These are phyloP conservation scores for Plectranthus barbatus DNA, from an alignment of 257 asterid genomes.

Conservation along the genomic window DNA sequence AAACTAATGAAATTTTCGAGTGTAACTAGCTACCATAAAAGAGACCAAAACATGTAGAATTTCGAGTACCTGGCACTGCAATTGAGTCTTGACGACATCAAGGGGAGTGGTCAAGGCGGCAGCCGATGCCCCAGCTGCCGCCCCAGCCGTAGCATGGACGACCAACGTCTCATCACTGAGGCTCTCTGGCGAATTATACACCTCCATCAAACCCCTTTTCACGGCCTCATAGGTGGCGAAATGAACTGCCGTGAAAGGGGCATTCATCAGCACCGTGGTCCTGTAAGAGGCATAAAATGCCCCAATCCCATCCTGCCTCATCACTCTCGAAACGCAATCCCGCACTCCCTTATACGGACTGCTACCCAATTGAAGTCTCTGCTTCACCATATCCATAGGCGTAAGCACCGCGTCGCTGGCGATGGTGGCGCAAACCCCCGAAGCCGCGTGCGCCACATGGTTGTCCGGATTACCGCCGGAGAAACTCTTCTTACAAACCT, in stretches of 20 bases:
- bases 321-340: slow-evolving; percentile 72
- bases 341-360: slow-evolving; percentile 79
- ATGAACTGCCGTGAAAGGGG: slow-evolving; percentile 93
- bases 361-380: slow-evolving; percentile 76
- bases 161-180: slow-evolving; percentile 58
- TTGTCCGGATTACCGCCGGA: slow-evolving; percentile 68
- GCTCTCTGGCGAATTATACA: slow-evolving; percentile 59
- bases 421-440: slow-evolving; percentile 86
- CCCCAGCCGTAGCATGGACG: slow-evolving; percentile 95
- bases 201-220: slow-evolving; percentile 59
- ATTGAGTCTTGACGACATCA: slow-evolving; percentile 94
- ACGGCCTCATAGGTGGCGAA: slow-evolving; percentile 86
- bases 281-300: slow-evolving; percentile 77
- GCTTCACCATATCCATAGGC: slow-evolving; percentile 98
- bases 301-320: slow-evolving; percentile 70
- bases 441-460: slow-evolving; percentile 56
- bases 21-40: not conserved
- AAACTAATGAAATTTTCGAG: not conserved
- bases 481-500: slow-evolving; percentile 57
- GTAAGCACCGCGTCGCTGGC: slow-evolving; percentile 89
- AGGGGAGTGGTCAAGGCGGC: slow-evolving; percentile 82
- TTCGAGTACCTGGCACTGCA: slow-evolving; percentile 83
- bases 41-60: not conserved
- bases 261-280: slow-evolving; percentile 93
- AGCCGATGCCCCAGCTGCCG: slow-evolving; percentile 89